Base-by-base conservation (phyloP, 192 early-diverging fungal genomes). In the Rhizoclosmatium globosum region DNA sequence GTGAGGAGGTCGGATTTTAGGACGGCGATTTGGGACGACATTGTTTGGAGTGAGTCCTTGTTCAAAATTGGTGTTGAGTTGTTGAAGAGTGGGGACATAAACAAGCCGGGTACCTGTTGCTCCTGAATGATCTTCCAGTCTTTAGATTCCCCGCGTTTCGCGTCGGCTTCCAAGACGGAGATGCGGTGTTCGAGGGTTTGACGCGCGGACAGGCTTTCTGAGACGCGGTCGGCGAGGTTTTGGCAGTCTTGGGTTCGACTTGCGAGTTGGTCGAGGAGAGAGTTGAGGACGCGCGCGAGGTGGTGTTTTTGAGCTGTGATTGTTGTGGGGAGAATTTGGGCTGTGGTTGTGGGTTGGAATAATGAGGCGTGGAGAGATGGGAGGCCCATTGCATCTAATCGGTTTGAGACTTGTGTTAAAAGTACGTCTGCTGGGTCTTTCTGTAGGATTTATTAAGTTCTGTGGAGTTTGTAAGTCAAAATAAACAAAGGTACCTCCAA, bases 301-400 rank as follows among this genome's bases (percentile, higher is more conserved):
- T 61, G 31, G 64, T 19, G 46, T 64, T 64, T 64, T 21, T 64
- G 50, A 1, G 50, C 50, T 0, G 50, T 13, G 17, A 53, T 53
- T 53, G 50, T 53, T 17, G 50, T 53, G 0, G 50, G 50, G 6
- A 53, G 50, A 53, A 17, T 13, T 53, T 7, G 17, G 21, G 43
- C 47, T 2, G 46, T 31, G 13, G 78, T 23, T 2, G 76, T 61
- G 44, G 23, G 31, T 11, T 65, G 47, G 7, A 77, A 50, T 7
- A 81, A 53, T 13, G 82, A 79, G 39, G 79, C 65, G 61, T 81
- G 82, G n/a, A 84, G 73, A 11, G 80, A 64, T 23, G 79, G 77
- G 59, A 79, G 78, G 13, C 83, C 83, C 15, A 72, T 56, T 21
- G 48, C 17, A 50, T 45, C 69, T n/a, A 84, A 69, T 17, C 69